Percentiles rank a stretch among this genome's conserved stretches.
Evolutionary conservation across 164 flowering plant species (phyloP).

Genomic region (Saururus chinensis): DNA sequence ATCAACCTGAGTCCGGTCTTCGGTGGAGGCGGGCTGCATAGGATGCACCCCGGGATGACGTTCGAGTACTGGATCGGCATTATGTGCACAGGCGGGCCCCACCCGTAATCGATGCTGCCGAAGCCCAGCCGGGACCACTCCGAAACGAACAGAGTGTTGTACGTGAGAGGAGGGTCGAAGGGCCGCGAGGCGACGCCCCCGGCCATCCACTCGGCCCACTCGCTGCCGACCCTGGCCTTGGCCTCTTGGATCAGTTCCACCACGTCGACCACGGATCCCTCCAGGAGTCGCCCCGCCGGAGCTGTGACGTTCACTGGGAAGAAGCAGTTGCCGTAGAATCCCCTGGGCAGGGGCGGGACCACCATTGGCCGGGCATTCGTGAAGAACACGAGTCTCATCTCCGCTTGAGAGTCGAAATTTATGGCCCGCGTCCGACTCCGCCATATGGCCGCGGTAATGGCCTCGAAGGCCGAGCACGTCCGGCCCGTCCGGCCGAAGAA

Average conservation of each 20-base stretch:
- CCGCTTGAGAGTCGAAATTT: constrained; percentile 1
- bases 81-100: constrained; percentile 47
- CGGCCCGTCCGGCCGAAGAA: constrained; percentile 23
- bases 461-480: constrained; percentile 54
- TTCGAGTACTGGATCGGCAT: constrained; percentile 49
- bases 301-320: constrained; percentile 40
- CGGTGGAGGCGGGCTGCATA: constrained; percentile 33
- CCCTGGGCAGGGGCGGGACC: constrained; percentile 43
- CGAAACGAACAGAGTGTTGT: constrained; percentile 43
- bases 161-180: constrained; percentile 33
- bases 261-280: constrained; percentile 26
- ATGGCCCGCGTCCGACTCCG: constrained; percentile 30
- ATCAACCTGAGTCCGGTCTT: constrained; percentile 41
- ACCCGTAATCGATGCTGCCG: constrained; percentile 56
- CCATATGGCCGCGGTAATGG: constrained; percentile 47
- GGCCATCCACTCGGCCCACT: constrained; percentile 31
- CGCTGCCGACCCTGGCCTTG: constrained; percentile 24
- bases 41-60: constrained; percentile 39
- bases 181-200: constrained; percentile 31
- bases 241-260: constrained; percentile 44
- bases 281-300: constrained; percentile 11
- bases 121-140: constrained; percentile 65
- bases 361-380: constrained; percentile 41
- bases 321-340: constrained; percentile 69
- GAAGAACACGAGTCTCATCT: constrained; percentile 44